phyloP scores from a whole-genome alignment of 495 filamentous ascomycete species.

The Terfezia boudieri region DNA sequence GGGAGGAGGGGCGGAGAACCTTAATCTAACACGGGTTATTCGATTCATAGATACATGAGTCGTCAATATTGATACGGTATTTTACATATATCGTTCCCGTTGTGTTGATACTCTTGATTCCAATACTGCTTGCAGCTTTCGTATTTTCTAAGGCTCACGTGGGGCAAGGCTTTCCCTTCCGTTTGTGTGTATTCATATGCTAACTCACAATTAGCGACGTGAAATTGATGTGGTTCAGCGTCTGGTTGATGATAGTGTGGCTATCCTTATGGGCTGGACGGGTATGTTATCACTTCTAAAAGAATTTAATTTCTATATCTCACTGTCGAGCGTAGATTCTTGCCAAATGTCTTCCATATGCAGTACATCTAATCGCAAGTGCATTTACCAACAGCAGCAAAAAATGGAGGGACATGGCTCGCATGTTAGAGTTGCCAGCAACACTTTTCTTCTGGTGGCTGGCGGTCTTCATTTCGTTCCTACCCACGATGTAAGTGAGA shows the following conservation, averaged over 20 bases:
- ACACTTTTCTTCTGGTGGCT: slow-evolving; percentile 89
- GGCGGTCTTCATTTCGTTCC: slow-evolving; percentile 44
- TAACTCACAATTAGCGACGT: neutral
- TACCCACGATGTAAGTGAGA: slow-evolving; percentile 26
- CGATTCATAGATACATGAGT: slow-evolving; percentile 33
- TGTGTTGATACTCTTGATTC: slow-evolving; percentile 51
- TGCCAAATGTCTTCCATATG: slow-evolving; percentile 47
- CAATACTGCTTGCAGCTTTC: slow-evolving; percentile 54
- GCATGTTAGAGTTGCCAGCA: slow-evolving; percentile 63
- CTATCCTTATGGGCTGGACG: slow-evolving; percentile 67
- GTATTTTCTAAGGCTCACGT: slow-evolving; percentile 40
- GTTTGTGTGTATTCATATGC: neutral
- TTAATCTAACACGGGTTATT: slow-evolving; percentile 25
- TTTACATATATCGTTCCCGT: slow-evolving; percentile 68
- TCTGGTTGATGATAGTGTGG: slow-evolving; percentile 92
- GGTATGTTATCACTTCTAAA: slow-evolving; percentile 21
- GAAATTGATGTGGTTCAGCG: slow-evolving; percentile 65
- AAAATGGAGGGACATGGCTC: slow-evolving; percentile 83
- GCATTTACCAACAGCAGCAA: slow-evolving; percentile 62
- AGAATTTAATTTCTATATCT: neutral
- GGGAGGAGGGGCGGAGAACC: too few relatives aligned
- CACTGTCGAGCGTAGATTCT: slow-evolving; percentile 30
- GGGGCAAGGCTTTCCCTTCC: slow-evolving; percentile 35
- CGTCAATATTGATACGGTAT: slow-evolving; percentile 62
- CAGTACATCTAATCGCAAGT: slow-evolving; percentile 43